Conservation (phyloP, 306 rosid species). For the Corylus heterophylla region DNA sequence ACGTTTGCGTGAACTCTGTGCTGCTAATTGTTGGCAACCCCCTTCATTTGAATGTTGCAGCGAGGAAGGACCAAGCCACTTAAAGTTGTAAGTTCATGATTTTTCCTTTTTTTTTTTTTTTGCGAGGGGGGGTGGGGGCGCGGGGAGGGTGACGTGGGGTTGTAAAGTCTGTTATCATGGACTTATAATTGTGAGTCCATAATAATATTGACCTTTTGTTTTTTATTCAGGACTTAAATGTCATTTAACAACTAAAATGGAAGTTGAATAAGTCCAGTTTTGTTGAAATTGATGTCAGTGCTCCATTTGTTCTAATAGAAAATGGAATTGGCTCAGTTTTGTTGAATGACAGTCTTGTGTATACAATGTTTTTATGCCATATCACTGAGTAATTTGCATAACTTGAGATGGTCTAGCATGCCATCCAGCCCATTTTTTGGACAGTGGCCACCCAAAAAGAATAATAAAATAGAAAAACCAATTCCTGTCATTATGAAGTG, state of each 20-base stretch:
- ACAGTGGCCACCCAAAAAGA: too few species aligned
- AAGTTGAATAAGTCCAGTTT: background rate
- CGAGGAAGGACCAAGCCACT: constrained; percentile 82
- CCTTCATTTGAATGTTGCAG: constrained; percentile 72
- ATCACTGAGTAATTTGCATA: too few species aligned
- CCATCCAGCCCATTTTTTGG: too few species aligned
- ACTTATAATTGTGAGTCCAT: constrained; percentile 50
- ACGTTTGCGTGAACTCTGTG: constrained; percentile 66
- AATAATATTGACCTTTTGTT: background rate
- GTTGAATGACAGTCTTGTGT: background rate
- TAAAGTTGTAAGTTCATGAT: constrained; percentile 44
- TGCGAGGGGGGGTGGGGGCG: background rate
- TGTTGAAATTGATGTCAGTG: background rate
- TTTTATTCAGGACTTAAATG: background rate
- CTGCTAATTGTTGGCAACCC: constrained; percentile 59
- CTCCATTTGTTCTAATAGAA: background rate
- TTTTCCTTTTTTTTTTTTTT: background rate
- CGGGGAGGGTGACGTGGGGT: too few species aligned
- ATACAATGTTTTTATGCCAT: too few species aligned
- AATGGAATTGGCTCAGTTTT: background rate
- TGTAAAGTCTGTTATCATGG: background rate
- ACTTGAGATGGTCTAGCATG: too few species aligned
- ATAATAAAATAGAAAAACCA: too few species aligned
- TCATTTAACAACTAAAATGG: background rate
- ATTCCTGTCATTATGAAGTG: too few species aligned